These are phyloP conservation scores for Acacia acuminata DNA, from an alignment of 306 rosid species.

Conservation along the genomic window DNA sequence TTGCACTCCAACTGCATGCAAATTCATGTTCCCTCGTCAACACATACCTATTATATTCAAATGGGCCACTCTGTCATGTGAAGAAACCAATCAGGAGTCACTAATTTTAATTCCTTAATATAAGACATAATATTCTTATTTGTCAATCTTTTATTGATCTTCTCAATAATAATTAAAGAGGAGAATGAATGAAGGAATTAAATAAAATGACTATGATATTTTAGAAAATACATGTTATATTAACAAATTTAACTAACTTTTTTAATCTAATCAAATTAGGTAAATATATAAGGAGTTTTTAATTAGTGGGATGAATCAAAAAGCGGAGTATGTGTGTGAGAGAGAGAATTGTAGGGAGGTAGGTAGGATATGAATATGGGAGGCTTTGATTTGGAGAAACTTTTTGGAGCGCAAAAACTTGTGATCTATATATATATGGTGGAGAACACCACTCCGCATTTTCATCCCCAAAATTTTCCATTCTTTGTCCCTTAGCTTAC, in stretches of 20 bases:
- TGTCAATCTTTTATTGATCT: too few relatives aligned
- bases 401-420: conserved; percentile 1
- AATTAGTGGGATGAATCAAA: background rate
- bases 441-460: conserved; percentile 79
- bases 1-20: too few relatives aligned
- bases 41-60: background rate
- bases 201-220: too few relatives aligned
- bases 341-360: background rate
- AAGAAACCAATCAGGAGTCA: background rate
- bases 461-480: conserved; percentile 43
- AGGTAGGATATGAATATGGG: background rate
- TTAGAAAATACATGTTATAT: too few relatives aligned
- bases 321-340: background rate
- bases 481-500: background rate
- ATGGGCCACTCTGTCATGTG: background rate
- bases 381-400: background rate
- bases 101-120: background rate
- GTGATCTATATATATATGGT: background rate
- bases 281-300: too few relatives aligned
- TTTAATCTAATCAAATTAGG: too few relatives aligned
- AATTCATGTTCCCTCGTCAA: too few relatives aligned
- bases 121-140: too few relatives aligned
- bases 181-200: too few relatives aligned
- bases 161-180: too few relatives aligned
- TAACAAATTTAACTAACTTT: too few relatives aligned